Conservation (phyloP, 1,284 basidiomycete species). For the Tilletia setariae region DNA sequence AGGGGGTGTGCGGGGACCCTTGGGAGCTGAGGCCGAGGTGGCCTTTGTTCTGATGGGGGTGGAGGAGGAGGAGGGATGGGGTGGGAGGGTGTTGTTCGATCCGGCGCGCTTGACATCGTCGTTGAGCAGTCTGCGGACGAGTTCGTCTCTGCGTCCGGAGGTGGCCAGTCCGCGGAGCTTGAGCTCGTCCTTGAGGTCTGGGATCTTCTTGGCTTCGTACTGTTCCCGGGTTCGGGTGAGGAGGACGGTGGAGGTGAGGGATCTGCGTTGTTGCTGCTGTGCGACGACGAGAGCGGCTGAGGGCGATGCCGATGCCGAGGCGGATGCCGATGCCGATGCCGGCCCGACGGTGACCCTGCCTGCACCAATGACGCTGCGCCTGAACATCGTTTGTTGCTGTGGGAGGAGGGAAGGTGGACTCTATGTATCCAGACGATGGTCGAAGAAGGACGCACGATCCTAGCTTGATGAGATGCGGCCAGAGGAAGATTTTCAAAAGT, state of each 20-base stretch:
- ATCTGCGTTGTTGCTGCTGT: background rate
- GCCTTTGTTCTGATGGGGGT: constrained; percentile 29
- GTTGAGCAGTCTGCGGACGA: constrained; percentile 26
- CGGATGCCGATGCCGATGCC: background rate
- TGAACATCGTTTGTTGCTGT: too few relatives aligned
- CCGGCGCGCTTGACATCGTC: constrained; percentile 9
- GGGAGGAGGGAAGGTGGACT: too few relatives aligned
- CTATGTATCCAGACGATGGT: too few relatives aligned
- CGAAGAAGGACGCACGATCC: too few relatives aligned
- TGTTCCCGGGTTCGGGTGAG: constrained; percentile 41
- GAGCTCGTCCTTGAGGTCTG: constrained; percentile 42
- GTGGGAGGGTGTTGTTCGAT: constrained; percentile 20
- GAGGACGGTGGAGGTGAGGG: constrained; percentile 43
- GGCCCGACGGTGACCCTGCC: background rate
- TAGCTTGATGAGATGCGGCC: too few relatives aligned
- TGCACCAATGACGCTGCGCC: too few relatives aligned
- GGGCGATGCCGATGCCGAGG: background rate
- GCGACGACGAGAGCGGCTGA: background rate
- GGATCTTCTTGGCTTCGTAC: constrained; percentile 39
- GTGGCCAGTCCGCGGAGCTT: constrained; percentile 43
- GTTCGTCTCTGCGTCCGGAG: constrained; percentile 42
- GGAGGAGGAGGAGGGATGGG: constrained; percentile 22
- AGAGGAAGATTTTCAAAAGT: too few relatives aligned
- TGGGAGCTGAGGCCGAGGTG: constrained; percentile 29
- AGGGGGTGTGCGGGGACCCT: constrained; percentile 12